Evolutionary conservation across 192 early-diverging fungal species (phyloP), one percentile per base, ranked within the genome.

Genomic region (Ambispora gerdemannii): DNA sequence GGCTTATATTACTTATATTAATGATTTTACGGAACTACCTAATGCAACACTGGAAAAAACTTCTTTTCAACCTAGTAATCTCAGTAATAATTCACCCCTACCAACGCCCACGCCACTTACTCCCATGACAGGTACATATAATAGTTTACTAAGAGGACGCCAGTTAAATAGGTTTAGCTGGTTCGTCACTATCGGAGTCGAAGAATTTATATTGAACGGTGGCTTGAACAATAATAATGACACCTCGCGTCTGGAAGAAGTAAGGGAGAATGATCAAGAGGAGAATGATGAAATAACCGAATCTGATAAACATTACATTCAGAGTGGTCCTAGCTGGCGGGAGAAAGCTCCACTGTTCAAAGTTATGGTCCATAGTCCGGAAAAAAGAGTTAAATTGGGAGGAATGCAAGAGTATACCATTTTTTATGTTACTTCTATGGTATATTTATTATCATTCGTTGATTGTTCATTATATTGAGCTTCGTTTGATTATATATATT

Each of bases 401-500:
- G 78, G 78, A 25, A 76, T 80, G 73, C 74, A 74, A 50, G 79
- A 77, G 58, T 80, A 75, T 28, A 80, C 79, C 15, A 74, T 80
- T 11, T 80, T 77, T 61, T 63, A 77, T 27, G 74, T 80, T 0
- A 77, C 76, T 3, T 80, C 79, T 3, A 70, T 74, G 8, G 79
- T 80, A 77, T 64, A 43, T 59, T 17, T 19, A 1, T 22, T 13
- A 1, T 28, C 10, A 49, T 2, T 15, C 22, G 0, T n/a, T 49
- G 36, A 32, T 62, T 30, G 28, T 56, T 7, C 7, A 11, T 50
- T 30, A 1, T 67, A 36, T 47, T 19, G 50, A 15, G 8, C 13
- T 53, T n/a, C 32, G 1, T 27, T 19, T 15, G 20, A 49, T 19
- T 7, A 30, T 27, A 27, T 59, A 30, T 59, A n/a, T 31, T 43